Base-by-base conservation (phyloP, 805 yeast species). In the Candida sanyiensis region DNA sequence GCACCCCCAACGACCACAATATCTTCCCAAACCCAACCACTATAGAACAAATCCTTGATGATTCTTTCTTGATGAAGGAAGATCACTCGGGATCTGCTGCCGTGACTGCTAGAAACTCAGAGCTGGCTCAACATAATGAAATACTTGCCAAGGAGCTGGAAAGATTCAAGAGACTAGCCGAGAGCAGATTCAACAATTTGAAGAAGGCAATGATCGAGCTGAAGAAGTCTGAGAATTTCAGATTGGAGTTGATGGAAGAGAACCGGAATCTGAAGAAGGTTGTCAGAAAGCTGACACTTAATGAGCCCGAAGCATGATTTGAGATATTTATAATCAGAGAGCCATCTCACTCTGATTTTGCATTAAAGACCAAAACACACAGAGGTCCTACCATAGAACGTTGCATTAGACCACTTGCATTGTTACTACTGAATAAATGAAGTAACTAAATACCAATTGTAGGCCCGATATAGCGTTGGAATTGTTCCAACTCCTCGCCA, bases 181-280 rank as follows among this genome's bases (percentile, higher is more conserved):
- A 62, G 6, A 55, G 52, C 30, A 56, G 63, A 12, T 52, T 61
- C 26, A 47, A 54, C 13, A 62, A 60, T 27, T 44, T 64, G 39
- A 58, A 61, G 30, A 59, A 51, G 25, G 42, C 62, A 9, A 43
- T 64, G 47, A 42, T 42, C 28, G 59, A 56, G 32, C 44, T 64
- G 36, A 63, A 58, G 39, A 62, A 58, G 34, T 62, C 65, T 34
- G 70, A 66, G 46, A 46, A 49, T 35, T 57, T 54, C 45, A 59
- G 69, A 50, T 55, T 65, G 3, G 58, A 55, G 31, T 43, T 66
- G 19, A 43, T 61, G 46, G 48, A 55, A 28, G 69, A 66, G 39
- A 66, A 66, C 42, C 60, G 61, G 45, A 50, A 54, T n/a, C 48
- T 65, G 46, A 61, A 56, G 37, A 51, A 48, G 42, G 43, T 50